Conservation (phyloP, 495 filamentous ascomycete genomes). For the Aspergillus carlsbadensis region DNA sequence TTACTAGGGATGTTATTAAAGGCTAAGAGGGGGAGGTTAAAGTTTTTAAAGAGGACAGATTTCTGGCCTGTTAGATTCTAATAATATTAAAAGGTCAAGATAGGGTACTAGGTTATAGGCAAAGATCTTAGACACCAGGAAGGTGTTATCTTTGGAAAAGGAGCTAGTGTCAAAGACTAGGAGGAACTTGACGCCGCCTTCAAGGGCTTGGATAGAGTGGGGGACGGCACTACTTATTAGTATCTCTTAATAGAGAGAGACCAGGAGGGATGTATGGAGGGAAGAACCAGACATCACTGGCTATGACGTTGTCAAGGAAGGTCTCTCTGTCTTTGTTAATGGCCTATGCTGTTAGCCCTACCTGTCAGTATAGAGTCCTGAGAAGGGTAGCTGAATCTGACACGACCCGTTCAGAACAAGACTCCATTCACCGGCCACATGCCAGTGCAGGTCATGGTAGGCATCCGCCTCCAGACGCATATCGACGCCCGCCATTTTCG, state of each 20-base stretch:
- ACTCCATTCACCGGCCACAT: slow-evolving; percentile 67
- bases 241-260: background rate
- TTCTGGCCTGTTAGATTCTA: no score
- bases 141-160: slow-evolving; percentile 69
- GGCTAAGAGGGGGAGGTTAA: slow-evolving; percentile 51
- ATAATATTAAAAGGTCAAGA: no score
- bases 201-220: slow-evolving; percentile 65
- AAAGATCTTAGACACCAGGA: slow-evolving; percentile 65
- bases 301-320: slow-evolving; percentile 63
- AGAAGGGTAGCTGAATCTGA: slow-evolving; percentile 48
- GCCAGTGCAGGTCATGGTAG: slow-evolving; percentile 75
- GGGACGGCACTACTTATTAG: slow-evolving; percentile 50
- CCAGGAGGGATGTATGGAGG: slow-evolving; percentile 37
- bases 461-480: slow-evolving; percentile 68
- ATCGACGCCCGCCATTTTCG: slow-evolving; percentile 71
- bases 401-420: slow-evolving; percentile 64
- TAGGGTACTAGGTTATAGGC: slow-evolving; percentile 47
- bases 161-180: slow-evolving; percentile 66
- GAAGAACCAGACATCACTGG: slow-evolving; percentile 75
- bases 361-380: background rate
- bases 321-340: slow-evolving; percentile 62
- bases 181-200: slow-evolving; percentile 65
- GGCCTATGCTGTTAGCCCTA: slow-evolving; percentile 27
- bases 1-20: slow-evolving; percentile 58
- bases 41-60: slow-evolving; percentile 62